These are phyloP conservation scores for Phytophthora pinifolia DNA, from an alignment of 352 stramenopile genomes.

Conservation along the genomic window DNA sequence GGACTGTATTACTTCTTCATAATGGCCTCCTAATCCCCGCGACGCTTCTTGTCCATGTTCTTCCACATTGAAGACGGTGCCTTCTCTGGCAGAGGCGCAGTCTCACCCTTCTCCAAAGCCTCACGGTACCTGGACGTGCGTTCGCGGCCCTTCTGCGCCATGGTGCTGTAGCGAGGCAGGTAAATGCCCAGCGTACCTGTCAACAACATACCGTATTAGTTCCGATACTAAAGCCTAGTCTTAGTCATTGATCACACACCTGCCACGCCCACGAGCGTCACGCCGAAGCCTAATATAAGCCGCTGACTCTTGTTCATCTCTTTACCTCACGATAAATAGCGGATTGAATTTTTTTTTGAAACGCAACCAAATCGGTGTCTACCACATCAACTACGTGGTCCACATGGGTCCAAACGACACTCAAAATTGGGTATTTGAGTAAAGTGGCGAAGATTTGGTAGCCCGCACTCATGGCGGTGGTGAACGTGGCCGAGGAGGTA, in stretches of 20 bases:
- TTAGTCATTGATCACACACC: slow-evolving; percentile 8
- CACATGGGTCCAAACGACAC: neutral
- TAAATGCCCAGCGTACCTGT: slow-evolving; percentile 38
- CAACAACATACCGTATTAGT: neutral
- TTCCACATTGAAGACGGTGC: slow-evolving; percentile 50
- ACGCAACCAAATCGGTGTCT: too few species aligned
- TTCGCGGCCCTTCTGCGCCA: slow-evolving; percentile 40
- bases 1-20: neutral
- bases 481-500: slow-evolving; percentile 65
- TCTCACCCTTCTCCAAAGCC: slow-evolving; percentile 20
- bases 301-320: slow-evolving; percentile 34
- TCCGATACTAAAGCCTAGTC: neutral
- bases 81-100: slow-evolving; percentile 2
- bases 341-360: too few species aligned
- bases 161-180: slow-evolving; percentile 44
- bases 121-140: slow-evolving; percentile 26
- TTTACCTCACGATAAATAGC: too few species aligned
- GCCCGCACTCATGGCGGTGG: slow-evolving; percentile 14
- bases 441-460: slow-evolving; percentile 1
- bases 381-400: neutral
- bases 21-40: slow-evolving; percentile 21
- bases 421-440: slow-evolving; percentile 2
- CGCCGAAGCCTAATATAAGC: slow-evolving; percentile 37
- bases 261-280: slow-evolving; percentile 35
- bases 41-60: slow-evolving; percentile 41